Percentiles rank a stretch among this genome's conserved stretches.
These are phyloP conservation scores for Hanseniaspora valbyensis DNA, from an alignment of 805 yeast species.

Conservation along the genomic window DNA sequence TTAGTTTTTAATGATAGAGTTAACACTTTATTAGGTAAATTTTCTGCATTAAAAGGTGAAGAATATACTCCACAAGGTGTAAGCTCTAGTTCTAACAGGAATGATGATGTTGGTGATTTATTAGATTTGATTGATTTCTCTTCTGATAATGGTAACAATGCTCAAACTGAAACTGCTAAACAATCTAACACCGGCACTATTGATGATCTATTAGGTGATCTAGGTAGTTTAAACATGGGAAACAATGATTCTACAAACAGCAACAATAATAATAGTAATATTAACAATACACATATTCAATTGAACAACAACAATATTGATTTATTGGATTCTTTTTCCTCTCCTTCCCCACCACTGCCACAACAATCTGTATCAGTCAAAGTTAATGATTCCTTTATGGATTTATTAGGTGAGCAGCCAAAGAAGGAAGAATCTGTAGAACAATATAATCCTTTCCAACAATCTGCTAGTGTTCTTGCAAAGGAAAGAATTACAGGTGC, in stretches of 20 bases:
- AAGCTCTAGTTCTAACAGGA: constrained; percentile 33
- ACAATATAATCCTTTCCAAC: constrained; percentile 21
- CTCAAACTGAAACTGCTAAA: constrained; percentile 16
- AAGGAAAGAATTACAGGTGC: neutral
- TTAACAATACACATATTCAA: constrained; percentile 28
- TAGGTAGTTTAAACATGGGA: constrained; percentile 48
- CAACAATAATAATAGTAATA: constrained; percentile 34
- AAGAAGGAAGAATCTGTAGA: constrained; percentile 16
- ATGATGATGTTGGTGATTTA: constrained; percentile 32
- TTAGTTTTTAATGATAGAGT: constrained; percentile 65
- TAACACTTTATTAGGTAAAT: constrained; percentile 57
- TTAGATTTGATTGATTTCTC: constrained; percentile 67
- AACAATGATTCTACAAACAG: constrained; percentile 27
- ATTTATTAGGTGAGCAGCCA: constrained; percentile 21
- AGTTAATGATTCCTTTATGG: constrained; percentile 12
- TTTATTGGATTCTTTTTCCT: constrained; percentile 19
- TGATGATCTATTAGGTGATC: constrained; percentile 63
- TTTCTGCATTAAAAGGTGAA: constrained; percentile 53
- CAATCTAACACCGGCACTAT: constrained; percentile 22
- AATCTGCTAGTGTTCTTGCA: constrained; percentile 2
- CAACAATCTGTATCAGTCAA: constrained; percentile 16
- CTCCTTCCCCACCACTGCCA: constrained; percentile 21
- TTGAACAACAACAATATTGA: constrained; percentile 17
- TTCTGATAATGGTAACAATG: constrained; percentile 34
- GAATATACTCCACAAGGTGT: constrained; percentile 43